Evolutionary conservation across 73 alveolate genomes (phyloP).

Genomic region (Blepharisma japonicum): DNA sequence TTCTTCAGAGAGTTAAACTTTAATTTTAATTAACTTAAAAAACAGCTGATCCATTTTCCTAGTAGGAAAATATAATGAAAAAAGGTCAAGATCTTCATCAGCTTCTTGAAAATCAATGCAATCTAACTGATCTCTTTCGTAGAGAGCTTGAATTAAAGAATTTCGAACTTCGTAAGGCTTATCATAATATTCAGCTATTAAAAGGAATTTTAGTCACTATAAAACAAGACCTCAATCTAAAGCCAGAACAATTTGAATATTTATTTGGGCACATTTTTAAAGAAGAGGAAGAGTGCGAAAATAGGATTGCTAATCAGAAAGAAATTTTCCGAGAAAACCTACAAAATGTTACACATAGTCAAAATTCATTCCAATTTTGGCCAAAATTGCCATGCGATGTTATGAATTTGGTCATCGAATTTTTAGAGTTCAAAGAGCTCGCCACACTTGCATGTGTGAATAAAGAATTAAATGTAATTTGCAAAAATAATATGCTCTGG

Average conservation of each 20-base stretch:
- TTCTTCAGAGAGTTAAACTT: no score
- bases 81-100: not conserved
- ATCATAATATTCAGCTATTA: not conserved
- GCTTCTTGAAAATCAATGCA: slow-evolving; percentile 11
- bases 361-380: no score
- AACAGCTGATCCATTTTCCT: no score
- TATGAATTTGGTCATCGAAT: not conserved
- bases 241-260: slow-evolving; percentile 8
- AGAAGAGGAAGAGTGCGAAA: not conserved
- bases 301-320: slow-evolving; percentile 3
- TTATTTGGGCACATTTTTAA: not conserved
- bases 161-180: not conserved
- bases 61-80: no score
- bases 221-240: not conserved
- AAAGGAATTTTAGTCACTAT: not conserved
- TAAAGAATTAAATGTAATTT: not conserved
- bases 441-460: not conserved
- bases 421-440: not conserved
- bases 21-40: no score
- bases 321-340: not conserved
- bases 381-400: not conserved
- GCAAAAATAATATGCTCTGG: not conserved
- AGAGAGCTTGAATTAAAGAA: not conserved
- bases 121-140: slow-evolving; percentile 14
- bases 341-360: not conserved